phyloP scores from a whole-genome alignment of 108 stramenopile genomes.

The Chaetoceros tenuissimus region DNA sequence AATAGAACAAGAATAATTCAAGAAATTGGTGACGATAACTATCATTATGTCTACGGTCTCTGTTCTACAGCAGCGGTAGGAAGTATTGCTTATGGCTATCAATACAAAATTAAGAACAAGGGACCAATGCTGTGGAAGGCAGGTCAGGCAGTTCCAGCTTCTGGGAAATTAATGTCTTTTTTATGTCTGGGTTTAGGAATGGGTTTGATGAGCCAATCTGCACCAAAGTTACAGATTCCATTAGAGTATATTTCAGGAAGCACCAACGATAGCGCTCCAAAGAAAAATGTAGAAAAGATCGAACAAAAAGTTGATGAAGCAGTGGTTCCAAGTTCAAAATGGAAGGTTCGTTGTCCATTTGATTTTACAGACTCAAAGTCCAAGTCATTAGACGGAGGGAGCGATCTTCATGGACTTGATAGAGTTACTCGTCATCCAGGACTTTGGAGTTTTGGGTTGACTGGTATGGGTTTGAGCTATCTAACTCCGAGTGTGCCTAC shows the following conservation, averaged over 20 bases:
- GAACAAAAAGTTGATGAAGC: not conserved
- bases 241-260: constrained; percentile 24
- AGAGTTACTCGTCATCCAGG: constrained; percentile 81
- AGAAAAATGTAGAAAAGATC: constrained; percentile 11
- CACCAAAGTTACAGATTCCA: constrained; percentile 79
- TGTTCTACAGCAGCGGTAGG: constrained; percentile 68
- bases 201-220: constrained; percentile 58
- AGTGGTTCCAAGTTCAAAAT: constrained; percentile 1
- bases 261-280: not conserved
- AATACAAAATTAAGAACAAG: constrained; percentile 33
- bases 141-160: constrained; percentile 9
- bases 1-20: constrained; percentile 75
- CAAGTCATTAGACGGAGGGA: constrained; percentile 4
- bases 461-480: constrained; percentile 53
- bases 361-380: constrained; percentile 57
- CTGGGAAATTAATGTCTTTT: constrained; percentile 31
- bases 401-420: constrained; percentile 48
- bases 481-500: constrained; percentile 48
- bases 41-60: constrained; percentile 69
- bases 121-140: constrained; percentile 21
- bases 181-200: constrained; percentile 46
- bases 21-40: constrained; percentile 52
- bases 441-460: constrained; percentile 73
- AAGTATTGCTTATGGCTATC: constrained; percentile 61
- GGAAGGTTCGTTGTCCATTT: constrained; percentile 86